A percentile compares a stretch with the other conserved stretches of the same genome.
phyloP scores from a whole-genome alignment of 495 filamentous ascomycete species.

The Acidomyces sp. region DNA sequence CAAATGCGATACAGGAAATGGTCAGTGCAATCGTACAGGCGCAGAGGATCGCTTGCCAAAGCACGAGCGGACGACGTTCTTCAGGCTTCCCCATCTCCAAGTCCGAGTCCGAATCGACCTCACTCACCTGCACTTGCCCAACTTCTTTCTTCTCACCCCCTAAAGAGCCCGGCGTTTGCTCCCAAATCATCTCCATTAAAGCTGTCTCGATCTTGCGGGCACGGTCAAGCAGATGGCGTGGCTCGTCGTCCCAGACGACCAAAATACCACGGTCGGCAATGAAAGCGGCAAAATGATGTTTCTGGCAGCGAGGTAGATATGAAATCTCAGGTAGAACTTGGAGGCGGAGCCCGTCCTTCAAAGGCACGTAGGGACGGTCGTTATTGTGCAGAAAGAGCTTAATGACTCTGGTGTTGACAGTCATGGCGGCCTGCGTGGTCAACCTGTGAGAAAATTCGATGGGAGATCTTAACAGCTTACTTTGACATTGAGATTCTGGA shows the following conservation, averaged over 20 bases:
- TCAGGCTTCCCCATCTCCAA: conserved; percentile 21
- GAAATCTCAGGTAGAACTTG: conserved; percentile 46
- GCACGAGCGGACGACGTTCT: conserved; percentile 36
- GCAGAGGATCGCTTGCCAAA: conserved; percentile 37
- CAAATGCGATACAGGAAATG: conserved; percentile 41
- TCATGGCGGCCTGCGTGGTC: conserved; percentile 40
- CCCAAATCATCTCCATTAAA: conserved; percentile 56
- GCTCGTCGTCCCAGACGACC: conserved; percentile 57
- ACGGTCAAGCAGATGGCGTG: conserved; percentile 42
- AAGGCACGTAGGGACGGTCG: conserved; percentile 38
- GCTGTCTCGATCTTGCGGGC: conserved; percentile 58
- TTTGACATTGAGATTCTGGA: conserved; percentile 43
- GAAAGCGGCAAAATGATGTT: conserved; percentile 58
- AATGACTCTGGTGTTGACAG: conserved; percentile 45
- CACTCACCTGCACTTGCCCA: conserved; percentile 23
- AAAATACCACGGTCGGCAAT: conserved; percentile 42
- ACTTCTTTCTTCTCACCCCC: conserved; percentile 30
- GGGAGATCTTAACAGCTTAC: conserved; percentile 23
- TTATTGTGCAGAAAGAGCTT: conserved; percentile 38
- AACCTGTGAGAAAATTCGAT: not conserved
- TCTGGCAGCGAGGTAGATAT: conserved; percentile 43
- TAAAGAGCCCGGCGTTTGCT: not conserved
- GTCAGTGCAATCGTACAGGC: conserved; percentile 38
- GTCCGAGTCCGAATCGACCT: conserved; percentile 30
- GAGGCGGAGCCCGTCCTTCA: conserved; percentile 42